Conservation (phyloP, 139 green algal genomes). For the Desmodesmus armatus region DNA sequence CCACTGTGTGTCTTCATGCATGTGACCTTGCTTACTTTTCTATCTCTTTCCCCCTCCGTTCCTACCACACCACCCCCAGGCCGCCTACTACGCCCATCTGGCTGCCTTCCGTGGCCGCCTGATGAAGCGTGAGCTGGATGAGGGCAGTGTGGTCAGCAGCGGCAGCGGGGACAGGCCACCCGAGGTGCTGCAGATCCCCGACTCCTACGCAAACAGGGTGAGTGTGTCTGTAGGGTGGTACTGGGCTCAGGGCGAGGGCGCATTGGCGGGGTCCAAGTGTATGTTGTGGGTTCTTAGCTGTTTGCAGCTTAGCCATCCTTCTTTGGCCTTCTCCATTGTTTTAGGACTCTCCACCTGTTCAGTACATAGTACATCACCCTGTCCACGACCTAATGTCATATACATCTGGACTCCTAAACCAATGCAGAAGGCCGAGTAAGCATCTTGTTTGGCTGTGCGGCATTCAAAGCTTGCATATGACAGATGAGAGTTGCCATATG, state of each 20-base stretch:
- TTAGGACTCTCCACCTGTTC: not conserved
- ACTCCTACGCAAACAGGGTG: not conserved
- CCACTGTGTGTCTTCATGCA: not conserved
- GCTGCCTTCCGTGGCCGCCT: slow-evolving; percentile 65
- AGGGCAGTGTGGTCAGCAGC: slow-evolving; percentile 14
- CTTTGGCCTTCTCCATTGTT: not conserved
- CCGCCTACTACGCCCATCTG: slow-evolving; percentile 71
- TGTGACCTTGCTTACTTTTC: slow-evolving; percentile 31
- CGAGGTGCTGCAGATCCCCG: slow-evolving; percentile 40
- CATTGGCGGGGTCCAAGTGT: not conserved
- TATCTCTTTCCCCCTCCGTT: slow-evolving; percentile 74
- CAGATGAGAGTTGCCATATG: too few relatives aligned
- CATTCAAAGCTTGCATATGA: too few relatives aligned
- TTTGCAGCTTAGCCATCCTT: not conserved
- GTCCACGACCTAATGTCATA: too few relatives aligned
- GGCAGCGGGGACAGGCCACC: slow-evolving; percentile 15
- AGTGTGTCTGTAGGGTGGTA: not conserved
- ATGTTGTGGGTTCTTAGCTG: too few relatives aligned
- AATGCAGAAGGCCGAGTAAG: too few relatives aligned
- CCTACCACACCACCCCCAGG: slow-evolving; percentile 78
- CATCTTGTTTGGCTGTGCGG: too few relatives aligned
- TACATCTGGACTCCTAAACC: too few relatives aligned
- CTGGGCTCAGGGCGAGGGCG: not conserved
- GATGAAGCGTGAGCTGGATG: slow-evolving; percentile 49
- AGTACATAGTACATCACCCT: not conserved